phyloP scores from a whole-genome alignment of 2,329 filamentous ascomycete species.

The Bipolaris zeicola region DNA sequence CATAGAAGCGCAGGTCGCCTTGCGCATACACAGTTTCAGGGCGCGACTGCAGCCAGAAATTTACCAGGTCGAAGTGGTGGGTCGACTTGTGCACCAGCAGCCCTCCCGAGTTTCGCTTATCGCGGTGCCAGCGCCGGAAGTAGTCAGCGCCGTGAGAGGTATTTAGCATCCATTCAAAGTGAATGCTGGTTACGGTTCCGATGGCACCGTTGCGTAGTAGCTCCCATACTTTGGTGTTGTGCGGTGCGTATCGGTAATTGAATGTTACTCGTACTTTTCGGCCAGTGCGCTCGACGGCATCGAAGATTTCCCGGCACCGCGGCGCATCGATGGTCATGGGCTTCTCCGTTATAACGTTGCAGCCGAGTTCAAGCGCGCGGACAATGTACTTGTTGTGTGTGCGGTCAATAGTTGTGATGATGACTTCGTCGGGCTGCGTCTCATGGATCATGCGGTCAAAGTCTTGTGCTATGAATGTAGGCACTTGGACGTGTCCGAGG shows the following conservation, averaged over 20 bases:
- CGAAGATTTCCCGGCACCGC: slow-evolving; percentile 61
- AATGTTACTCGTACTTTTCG: slow-evolving; percentile 63
- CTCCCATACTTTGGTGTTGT: slow-evolving; percentile 65
- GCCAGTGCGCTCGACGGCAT: slow-evolving; percentile 58
- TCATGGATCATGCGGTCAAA: slow-evolving; percentile 65
- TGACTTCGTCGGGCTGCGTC: slow-evolving; percentile 64
- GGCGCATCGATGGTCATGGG: slow-evolving; percentile 67
- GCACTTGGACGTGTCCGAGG: slow-evolving; percentile 57
- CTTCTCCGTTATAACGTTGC: slow-evolving; percentile 67
- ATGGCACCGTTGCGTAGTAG: slow-evolving; percentile 61
- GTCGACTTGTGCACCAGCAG: slow-evolving; percentile 67
- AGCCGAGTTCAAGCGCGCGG: slow-evolving; percentile 63
- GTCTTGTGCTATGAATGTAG: slow-evolving; percentile 60
- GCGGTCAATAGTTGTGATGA: slow-evolving; percentile 67
- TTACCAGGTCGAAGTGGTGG: slow-evolving; percentile 68
- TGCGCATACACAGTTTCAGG: slow-evolving; percentile 64
- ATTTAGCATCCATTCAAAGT: slow-evolving; percentile 69
- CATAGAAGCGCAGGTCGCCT: slow-evolving; percentile 65
- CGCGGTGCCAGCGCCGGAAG: slow-evolving; percentile 68
- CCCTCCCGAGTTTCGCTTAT: slow-evolving; percentile 65
- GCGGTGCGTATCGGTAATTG: slow-evolving; percentile 70
- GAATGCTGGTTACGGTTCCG: slow-evolving; percentile 61
- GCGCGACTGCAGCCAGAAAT: slow-evolving; percentile 65
- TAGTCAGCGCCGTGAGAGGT: slow-evolving; percentile 67
- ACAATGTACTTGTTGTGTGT: slow-evolving; percentile 67